Base-by-base conservation (phyloP, 2,329 filamentous ascomycete species). In the Aspergillus awamori region DNA sequence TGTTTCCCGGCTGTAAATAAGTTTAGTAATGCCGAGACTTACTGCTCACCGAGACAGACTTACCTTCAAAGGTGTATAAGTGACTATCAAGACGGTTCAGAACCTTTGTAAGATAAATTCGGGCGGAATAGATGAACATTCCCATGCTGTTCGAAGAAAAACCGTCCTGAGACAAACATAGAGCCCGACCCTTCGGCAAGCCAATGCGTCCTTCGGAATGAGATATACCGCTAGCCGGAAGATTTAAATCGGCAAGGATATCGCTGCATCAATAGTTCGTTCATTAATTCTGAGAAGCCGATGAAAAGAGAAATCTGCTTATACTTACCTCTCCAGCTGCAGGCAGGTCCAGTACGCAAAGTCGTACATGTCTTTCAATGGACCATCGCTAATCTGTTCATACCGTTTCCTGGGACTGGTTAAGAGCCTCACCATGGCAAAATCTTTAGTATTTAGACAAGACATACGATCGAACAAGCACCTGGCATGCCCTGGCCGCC, bases 271-370 rank as follows among this genome's bases (percentile, higher is more conserved):
- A 3, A 33, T 39, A 38, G 13, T 22, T 20, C 15, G 20, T 52
- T 52, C 33, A 53, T 30, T 20, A 5, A 53, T 28, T 55, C 17
- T 28, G 41, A 36, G 49, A 28, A 15, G 20, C 13, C 13, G 33
- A 20, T 7, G 56, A n/a, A 39, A n/a, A 52, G 17, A 53, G 17
- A 26, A 49, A 7, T 24, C 26, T 17, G 6, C 43, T 24, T 36
- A 26, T 15, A 47, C 76, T 67, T 76, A 92, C 89, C 89, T 97
- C 77, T 98, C 94, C 11, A 98, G 83, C 72, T 98, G 94, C 64
- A 97, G 80, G 73, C 92, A 96, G 7, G 93, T 95, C 94, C 94
- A 98, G 70, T 93, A 97, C 0, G 92, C 89, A 67, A 96, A 84
- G 13, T 89, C 82, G 36, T 89, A 82, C 60, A 89, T 82, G 70